Evolutionary conservation across 2,329 filamentous ascomycete species (phyloP).

Genomic region (Colletotrichum tropicale): DNA sequence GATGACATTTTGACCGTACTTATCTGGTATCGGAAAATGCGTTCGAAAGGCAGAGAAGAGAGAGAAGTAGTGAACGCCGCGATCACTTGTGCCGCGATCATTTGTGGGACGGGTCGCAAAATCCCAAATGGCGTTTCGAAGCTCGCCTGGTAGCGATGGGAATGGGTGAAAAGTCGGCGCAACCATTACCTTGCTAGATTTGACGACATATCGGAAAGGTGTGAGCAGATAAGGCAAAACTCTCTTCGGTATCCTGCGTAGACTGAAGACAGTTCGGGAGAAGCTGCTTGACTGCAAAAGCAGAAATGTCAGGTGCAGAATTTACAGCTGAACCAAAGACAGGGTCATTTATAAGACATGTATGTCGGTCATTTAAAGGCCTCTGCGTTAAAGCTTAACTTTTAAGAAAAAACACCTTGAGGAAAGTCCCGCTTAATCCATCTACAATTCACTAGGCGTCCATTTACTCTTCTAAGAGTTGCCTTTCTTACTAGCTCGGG

Average conservation of each 20-base stretch:
- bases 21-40: too few species aligned
- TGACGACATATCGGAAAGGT: neutral
- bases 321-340: neutral
- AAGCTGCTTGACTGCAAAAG: fast-evolving
- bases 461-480: neutral
- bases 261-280: too few species aligned
- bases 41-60: too few species aligned
- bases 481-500: neutral
- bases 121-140: too few species aligned
- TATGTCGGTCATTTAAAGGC: too few species aligned
- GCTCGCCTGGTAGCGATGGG: neutral
- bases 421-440: fast-evolving
- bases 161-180: neutral
- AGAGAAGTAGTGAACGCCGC: too few species aligned
- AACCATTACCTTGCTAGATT: fast-evolving
- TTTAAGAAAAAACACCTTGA: neutral
- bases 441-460: neutral
- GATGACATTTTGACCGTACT: too few species aligned
- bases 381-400: too few species aligned
- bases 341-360: fast-evolving
- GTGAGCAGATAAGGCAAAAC: neutral
- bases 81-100: too few species aligned
- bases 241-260: too few species aligned
- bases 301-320: neutral
- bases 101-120: too few species aligned